phyloP scores from a whole-genome alignment of 2,329 filamentous ascomycete species.

The Clonostachys solani region DNA sequence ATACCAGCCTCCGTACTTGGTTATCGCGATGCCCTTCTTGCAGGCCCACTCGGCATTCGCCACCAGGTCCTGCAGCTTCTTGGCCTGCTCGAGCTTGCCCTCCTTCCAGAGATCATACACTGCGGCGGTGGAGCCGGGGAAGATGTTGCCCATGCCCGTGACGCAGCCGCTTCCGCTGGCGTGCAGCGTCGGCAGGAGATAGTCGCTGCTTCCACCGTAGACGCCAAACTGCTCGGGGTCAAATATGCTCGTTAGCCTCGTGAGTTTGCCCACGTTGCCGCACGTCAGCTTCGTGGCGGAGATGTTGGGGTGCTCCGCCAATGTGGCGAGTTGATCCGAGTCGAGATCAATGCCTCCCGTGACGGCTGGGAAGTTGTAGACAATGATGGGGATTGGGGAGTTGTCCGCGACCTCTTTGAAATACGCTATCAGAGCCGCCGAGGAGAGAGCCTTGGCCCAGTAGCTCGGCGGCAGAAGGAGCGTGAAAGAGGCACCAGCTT shows the following conservation, averaged over 20 bases:
- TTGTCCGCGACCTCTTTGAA: conserved; percentile 59
- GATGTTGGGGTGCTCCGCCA: conserved; percentile 61
- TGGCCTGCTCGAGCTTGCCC: conserved; percentile 29
- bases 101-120: conserved; percentile 34
- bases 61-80: conserved; percentile 31
- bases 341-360: conserved; percentile 61
- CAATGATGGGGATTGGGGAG: conserved; percentile 61
- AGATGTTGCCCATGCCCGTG: conserved; percentile 40
- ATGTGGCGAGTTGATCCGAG: conserved; percentile 54
- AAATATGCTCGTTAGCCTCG: conserved; percentile 43
- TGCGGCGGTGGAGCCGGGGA: conserved; percentile 32
- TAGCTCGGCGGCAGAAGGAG: conserved; percentile 74
- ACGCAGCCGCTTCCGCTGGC: conserved; percentile 35
- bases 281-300: conserved; percentile 66
- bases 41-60: conserved; percentile 45
- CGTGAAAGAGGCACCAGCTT: conserved; percentile 67
- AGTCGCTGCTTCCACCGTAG: conserved; percentile 37
- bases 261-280: conserved; percentile 66
- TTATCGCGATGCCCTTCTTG: conserved; percentile 40
- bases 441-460: conserved; percentile 53
- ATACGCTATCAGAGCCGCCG: conserved; percentile 50
- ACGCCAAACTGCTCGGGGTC: conserved; percentile 32
- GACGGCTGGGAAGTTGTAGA: conserved; percentile 67
- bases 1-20: conserved; percentile 39
- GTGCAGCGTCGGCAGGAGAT: conserved; percentile 31